Evolutionary conservation across 2,329 filamentous ascomycete species (phyloP), one percentile per base, ranked within the genome.

Genomic region (Teratosphaeria destructans): DNA sequence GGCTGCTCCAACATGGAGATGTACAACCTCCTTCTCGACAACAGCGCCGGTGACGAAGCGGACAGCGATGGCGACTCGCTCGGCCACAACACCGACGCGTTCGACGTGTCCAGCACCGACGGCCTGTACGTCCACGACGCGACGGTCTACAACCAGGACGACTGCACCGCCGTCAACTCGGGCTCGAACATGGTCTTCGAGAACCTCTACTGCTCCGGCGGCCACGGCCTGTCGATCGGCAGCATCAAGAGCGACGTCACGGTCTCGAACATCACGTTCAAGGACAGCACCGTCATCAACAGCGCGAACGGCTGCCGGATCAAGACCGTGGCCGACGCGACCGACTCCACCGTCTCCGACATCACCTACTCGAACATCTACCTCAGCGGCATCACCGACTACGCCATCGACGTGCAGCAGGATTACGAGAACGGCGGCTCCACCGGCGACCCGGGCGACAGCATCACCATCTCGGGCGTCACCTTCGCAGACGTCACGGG

Each of bases 1-100:
- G 67, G 67, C 23, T 67, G 67, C n/a, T 59, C 68, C 37, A 67
- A 73, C 34, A 64, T 75, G 10, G 65, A 68, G 5, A 66, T 77
- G 52, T 69, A 72, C 55, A 71, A 73, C 32, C 65, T 77, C n/a
- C 67, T 69, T 10, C 62, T 77, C 29, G 71, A 76, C 65, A 76
- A 77, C 65, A 69, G 72, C 23, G 72, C 72, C 12, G 74, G 73
- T 5, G 71, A 75, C 55, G 68, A 67, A 14, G 68, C 70, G 3
- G 74, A 75, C 61, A 72, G 69, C 29, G 67, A 68, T 58, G 71
- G 68, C 19, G 63, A 74, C 8, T 59, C 73, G 1, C 73, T 74
- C 8, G 73, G 70, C 14, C 73, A 76, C 63, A 74, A 74, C 58
- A 68, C 68, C 19, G 72, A 74, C 57, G 72, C 67, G 8, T 74